Conservation (phyloP, 768 basidiomycete species). For the Podaxis carcinomalis region DNA sequence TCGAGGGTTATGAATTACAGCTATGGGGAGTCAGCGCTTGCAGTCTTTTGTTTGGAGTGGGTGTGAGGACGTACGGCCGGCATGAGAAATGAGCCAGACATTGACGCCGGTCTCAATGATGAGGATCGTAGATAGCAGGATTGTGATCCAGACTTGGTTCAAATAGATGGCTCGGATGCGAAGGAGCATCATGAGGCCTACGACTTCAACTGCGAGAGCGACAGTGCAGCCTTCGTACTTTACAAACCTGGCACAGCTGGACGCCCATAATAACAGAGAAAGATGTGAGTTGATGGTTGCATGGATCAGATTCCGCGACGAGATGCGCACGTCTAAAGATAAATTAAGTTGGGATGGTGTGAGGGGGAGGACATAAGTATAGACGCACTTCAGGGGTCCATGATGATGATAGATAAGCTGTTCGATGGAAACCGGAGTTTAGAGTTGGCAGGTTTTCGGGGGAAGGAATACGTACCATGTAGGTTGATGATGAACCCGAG, state of each 20-base stretch:
- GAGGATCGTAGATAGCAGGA: conserved; percentile 31
- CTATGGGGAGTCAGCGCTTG: conserved; percentile 17
- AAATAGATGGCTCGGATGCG: conserved; percentile 42
- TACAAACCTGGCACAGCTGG: conserved; percentile 42
- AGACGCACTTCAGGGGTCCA: conserved; percentile 34
- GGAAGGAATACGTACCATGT: conserved; percentile 27
- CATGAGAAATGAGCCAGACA: conserved; percentile 49
- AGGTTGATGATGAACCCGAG: conserved; percentile 59
- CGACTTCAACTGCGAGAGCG: conserved; percentile 5
- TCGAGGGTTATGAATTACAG: conserved; percentile 34
- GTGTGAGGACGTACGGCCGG: conserved; percentile 35
- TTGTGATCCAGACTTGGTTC: conserved; percentile 25
- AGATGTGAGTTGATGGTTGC: not conserved
- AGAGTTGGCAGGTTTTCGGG: not conserved
- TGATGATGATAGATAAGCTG: conserved; percentile 38
- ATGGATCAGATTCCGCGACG: conserved; percentile 1
- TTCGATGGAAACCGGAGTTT: not conserved
- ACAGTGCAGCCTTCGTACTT: conserved; percentile 49
- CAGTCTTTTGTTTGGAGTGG: not conserved
- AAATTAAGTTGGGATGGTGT: not conserved
- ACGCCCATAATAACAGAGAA: not conserved
- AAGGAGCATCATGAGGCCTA: conserved; percentile 53
- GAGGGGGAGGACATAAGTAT: not conserved
- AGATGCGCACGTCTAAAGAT: conserved; percentile 9
- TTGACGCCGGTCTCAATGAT: conserved; percentile 43